phyloP scores from a whole-genome alignment of 176 grass and related monocot genomes.

The Melocanna baccifera region DNA sequence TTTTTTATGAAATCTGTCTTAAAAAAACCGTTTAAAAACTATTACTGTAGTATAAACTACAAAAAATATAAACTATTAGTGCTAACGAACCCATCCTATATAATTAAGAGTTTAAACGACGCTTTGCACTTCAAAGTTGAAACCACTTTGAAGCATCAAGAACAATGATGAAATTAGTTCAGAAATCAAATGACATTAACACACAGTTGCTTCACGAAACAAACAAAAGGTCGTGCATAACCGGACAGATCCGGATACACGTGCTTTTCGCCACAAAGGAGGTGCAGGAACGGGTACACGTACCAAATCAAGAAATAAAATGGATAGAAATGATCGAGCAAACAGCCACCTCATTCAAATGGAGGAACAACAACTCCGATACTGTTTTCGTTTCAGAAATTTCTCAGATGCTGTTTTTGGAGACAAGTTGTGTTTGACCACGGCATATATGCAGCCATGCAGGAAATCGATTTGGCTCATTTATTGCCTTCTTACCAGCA shows the following conservation, averaged over 20 bases:
- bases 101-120: background rate
- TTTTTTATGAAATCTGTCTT: too few species aligned
- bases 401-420: background rate
- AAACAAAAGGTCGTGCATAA: too few species aligned
- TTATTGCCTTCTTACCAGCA: too few species aligned
- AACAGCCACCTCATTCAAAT: background rate
- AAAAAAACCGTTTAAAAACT: too few species aligned
- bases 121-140: background rate
- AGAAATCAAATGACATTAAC: background rate
- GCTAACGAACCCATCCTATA: too few species aligned
- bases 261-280: background rate
- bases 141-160: background rate
- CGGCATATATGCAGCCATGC: background rate
- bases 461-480: background rate
- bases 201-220: too few species aligned
- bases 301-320: background rate
- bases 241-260: background rate
- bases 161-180: background rate
- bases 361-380: background rate
- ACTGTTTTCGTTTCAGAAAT: too few species aligned
- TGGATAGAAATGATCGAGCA: background rate
- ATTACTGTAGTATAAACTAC: too few species aligned
- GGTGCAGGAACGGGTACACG: background rate
- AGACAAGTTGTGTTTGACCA: background rate
- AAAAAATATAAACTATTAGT: too few species aligned